A percentile compares a stretch with the other conserved stretches of the same genome.
phyloP scores from a whole-genome alignment of 2,329 filamentous ascomycete genomes.

The Phaeophleospora eucalypticola region DNA sequence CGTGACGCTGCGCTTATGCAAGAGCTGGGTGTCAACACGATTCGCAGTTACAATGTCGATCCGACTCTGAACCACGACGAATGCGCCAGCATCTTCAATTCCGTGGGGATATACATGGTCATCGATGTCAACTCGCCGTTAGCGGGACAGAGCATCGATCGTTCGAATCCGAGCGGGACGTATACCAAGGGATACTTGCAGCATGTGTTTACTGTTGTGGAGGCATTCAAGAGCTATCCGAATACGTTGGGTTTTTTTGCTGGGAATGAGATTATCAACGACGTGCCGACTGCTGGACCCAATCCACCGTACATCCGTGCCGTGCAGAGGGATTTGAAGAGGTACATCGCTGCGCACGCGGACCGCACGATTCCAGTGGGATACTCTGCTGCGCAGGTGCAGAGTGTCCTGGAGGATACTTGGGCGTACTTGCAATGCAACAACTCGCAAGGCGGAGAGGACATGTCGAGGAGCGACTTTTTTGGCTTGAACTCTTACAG shows the following conservation, averaged over 20 bases:
- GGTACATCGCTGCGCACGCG: constrained; percentile 60
- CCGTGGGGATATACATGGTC: constrained; percentile 62
- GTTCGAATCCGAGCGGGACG: constrained; percentile 50
- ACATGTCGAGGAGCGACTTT: constrained; percentile 64
- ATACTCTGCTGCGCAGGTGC: constrained; percentile 71
- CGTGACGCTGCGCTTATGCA: constrained; percentile 63
- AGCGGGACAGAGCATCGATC: constrained; percentile 53
- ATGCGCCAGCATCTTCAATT: constrained; percentile 62
- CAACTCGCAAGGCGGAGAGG: constrained; percentile 47
- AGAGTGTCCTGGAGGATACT: constrained; percentile 66
- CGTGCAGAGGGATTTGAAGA: constrained; percentile 63
- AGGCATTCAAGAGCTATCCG: constrained; percentile 63
- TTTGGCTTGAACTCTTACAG: constrained; percentile 75
- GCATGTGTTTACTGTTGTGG: constrained; percentile 59
- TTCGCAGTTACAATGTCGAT: constrained; percentile 62
- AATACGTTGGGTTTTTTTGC: constrained; percentile 65
- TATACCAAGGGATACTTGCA: constrained; percentile 55
- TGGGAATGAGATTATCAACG: constrained; percentile 66
- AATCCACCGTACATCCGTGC: constrained; percentile 59
- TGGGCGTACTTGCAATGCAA: constrained; percentile 73
- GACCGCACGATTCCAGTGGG: constrained; percentile 60
- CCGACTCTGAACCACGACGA: constrained; percentile 57
- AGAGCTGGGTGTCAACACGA: constrained; percentile 60
- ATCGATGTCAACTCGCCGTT: constrained; percentile 63
- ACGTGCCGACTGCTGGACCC: constrained; percentile 47